Percentiles rank a stretch among this genome's conserved stretches.
These are phyloP conservation scores for Pythium chondricola DNA, from an alignment of 352 stramenopile genomes.

Conservation along the genomic window DNA sequence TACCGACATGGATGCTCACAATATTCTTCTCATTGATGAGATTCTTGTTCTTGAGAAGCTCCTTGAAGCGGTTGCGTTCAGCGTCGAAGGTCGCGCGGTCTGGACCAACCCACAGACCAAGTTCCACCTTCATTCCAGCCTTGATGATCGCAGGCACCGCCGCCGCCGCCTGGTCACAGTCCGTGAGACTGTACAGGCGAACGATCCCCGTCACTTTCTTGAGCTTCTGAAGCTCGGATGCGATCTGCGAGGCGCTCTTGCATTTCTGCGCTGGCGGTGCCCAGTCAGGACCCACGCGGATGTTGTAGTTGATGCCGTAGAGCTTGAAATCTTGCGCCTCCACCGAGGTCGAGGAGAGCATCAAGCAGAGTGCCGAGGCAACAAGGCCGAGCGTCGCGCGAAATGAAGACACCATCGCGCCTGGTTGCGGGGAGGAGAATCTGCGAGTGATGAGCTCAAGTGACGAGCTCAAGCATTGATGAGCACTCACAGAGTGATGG, in stretches of 20 bases:
- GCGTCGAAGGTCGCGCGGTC: slow-evolving; percentile 28
- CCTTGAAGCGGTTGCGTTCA: slow-evolving; percentile 33
- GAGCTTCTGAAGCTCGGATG: slow-evolving; percentile 37
- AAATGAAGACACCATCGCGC: too few species aligned
- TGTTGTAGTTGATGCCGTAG: slow-evolving; percentile 71
- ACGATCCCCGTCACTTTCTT: slow-evolving; percentile 33
- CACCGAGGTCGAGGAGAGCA: too few species aligned
- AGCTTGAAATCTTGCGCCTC: slow-evolving; percentile 23
- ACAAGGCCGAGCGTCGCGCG: too few species aligned
- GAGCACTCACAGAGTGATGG: slow-evolving; percentile 3
- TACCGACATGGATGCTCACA: slow-evolving; percentile 55
- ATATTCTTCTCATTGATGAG: slow-evolving; percentile 28
- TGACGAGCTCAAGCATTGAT: neutral
- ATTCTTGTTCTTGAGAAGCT: slow-evolving; percentile 24
- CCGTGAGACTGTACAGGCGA: slow-evolving; percentile 50
- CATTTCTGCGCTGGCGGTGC: slow-evolving; percentile 29
- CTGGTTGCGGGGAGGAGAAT: too few species aligned
- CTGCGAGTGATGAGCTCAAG: neutral
- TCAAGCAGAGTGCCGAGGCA: too few species aligned
- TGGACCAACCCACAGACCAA: slow-evolving; percentile 55
- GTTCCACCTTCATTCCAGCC: slow-evolving; percentile 36
- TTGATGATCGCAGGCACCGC: slow-evolving; percentile 41
- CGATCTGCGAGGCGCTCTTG: slow-evolving; percentile 34
- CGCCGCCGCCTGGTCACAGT: slow-evolving; percentile 42
- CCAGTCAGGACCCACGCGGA: slow-evolving; percentile 46